Percentiles rank a stretch among this genome's conserved stretches.
Conservation (phyloP, 2,329 filamentous ascomycete genomes). For the Bipolaris cookei region DNA sequence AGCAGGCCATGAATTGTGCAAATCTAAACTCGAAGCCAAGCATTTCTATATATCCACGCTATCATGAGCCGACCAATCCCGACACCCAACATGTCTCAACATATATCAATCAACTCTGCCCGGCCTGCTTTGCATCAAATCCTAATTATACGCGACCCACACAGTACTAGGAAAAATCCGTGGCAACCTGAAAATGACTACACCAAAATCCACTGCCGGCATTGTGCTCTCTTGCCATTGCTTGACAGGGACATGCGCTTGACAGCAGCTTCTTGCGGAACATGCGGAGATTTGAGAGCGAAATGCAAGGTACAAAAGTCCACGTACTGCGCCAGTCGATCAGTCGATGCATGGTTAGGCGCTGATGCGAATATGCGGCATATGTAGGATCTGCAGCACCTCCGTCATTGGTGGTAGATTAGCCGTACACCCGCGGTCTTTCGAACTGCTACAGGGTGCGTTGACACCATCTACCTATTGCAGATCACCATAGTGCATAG, state of each 20-base stretch:
- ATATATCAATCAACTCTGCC: not conserved
- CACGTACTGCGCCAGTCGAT: constrained; percentile 11
- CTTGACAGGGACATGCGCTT: not conserved
- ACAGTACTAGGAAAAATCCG: not conserved
- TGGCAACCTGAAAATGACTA: not conserved
- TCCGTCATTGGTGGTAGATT: constrained; percentile 8
- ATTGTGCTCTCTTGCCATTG: not conserved
- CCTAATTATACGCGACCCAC: not conserved
- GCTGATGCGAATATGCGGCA: constrained; percentile 1
- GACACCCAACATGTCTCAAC: not conserved
- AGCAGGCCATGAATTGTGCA: not conserved
- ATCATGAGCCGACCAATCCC: not conserved
- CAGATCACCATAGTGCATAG: constrained; percentile 5
- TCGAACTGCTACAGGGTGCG: constrained; percentile 1
- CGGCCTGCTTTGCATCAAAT: not conserved
- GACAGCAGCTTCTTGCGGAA: constrained; percentile 1
- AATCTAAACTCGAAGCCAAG: not conserved
- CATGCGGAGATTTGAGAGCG: constrained; percentile 11
- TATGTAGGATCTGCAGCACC: constrained; percentile 1
- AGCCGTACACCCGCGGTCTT: constrained; percentile 9
- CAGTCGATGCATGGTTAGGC: constrained; percentile 5
- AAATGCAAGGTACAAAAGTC: constrained; percentile 16
- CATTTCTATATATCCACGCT: not conserved
- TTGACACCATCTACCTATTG: constrained; percentile 2
- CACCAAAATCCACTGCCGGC: not conserved